Conservation (phyloP, 2,329 filamentous ascomycete genomes). For the Rugonectria rugulosa region DNA sequence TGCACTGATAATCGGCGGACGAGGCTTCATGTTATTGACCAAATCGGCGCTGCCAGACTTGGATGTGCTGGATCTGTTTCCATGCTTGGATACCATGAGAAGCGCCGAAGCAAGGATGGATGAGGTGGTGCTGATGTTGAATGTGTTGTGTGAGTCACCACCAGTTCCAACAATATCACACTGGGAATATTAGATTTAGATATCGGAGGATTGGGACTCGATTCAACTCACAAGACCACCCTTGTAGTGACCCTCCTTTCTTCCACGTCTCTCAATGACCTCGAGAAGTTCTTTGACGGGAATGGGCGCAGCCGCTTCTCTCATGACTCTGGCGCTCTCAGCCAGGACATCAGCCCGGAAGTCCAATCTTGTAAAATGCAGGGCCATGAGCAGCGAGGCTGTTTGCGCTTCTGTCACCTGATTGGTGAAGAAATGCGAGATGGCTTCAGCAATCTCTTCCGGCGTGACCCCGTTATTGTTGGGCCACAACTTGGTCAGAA, state of each 20-base stretch:
- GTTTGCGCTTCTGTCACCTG: constrained; percentile 88
- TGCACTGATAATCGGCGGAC: constrained; percentile 75
- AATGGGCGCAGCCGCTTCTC: constrained; percentile 76
- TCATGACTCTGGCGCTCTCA: constrained; percentile 84
- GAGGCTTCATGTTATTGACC: constrained; percentile 76
- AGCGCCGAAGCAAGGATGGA: constrained; percentile 90
- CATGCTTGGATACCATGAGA: constrained; percentile 90
- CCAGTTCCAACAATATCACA: constrained; percentile 98
- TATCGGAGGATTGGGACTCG: neutral
- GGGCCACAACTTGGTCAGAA: constrained; percentile 78
- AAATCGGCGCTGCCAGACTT: constrained; percentile 96
- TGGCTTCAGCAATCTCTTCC: constrained; percentile 85
- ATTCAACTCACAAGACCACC: constrained; percentile 77
- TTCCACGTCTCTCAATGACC: constrained; percentile 66
- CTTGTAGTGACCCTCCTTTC: constrained; percentile 75
- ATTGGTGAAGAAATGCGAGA: constrained; percentile 91
- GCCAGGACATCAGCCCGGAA: constrained; percentile 85
- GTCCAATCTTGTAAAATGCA: constrained; percentile 91
- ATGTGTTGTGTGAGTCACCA: constrained; percentile 95
- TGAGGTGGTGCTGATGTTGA: constrained; percentile 96
- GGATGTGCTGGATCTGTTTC: constrained; percentile 93
- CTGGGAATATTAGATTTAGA: constrained; percentile 42
- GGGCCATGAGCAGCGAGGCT: constrained; percentile 83
- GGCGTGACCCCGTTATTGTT: constrained; percentile 66
- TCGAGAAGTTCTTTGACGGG: constrained; percentile 68